A percentile compares a stretch with the other conserved stretches of the same genome.
These are phyloP conservation scores for Jacaranda copaia DNA, from an alignment of 257 asterid genomes.

Conservation along the genomic window DNA sequence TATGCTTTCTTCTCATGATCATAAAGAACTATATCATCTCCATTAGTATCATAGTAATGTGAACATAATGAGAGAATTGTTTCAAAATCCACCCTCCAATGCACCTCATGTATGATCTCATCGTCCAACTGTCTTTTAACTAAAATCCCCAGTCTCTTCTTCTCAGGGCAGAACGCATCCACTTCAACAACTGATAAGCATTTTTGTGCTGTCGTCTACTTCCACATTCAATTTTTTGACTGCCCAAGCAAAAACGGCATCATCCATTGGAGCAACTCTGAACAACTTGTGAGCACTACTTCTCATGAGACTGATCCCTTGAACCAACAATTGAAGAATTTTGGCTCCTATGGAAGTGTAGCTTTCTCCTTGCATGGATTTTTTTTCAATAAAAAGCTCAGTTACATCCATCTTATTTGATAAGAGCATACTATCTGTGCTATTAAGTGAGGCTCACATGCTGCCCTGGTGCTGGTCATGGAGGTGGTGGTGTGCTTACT, in stretches of 20 bases:
- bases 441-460: too few relatives aligned
- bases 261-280: constrained; percentile 43
- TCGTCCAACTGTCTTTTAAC: neutral
- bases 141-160: constrained; percentile 19
- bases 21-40: constrained; percentile 42
- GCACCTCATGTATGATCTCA: constrained; percentile 40
- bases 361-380: too few relatives aligned
- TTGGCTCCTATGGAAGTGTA: constrained; percentile 22
- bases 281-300: constrained; percentile 42
- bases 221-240: constrained; percentile 33
- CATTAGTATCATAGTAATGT: constrained; percentile 41
- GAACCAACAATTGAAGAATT: constrained; percentile 41
- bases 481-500: too few relatives aligned
- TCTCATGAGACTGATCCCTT: constrained; percentile 54
- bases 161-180: constrained; percentile 18
- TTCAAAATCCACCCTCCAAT: constrained; percentile 75
- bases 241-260: constrained; percentile 44
- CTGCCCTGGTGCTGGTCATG: too few relatives aligned
- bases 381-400: constrained; percentile 49
- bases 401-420: constrained; percentile 52
- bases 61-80: constrained; percentile 56
- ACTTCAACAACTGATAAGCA: constrained; percentile 1
- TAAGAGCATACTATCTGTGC: constrained; percentile 58
- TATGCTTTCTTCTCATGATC: constrained; percentile 38
- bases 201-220: neutral